Evolutionary conservation across 176 grass and related monocot genomes (phyloP).

Genomic region (Raddia guianensis): DNA sequence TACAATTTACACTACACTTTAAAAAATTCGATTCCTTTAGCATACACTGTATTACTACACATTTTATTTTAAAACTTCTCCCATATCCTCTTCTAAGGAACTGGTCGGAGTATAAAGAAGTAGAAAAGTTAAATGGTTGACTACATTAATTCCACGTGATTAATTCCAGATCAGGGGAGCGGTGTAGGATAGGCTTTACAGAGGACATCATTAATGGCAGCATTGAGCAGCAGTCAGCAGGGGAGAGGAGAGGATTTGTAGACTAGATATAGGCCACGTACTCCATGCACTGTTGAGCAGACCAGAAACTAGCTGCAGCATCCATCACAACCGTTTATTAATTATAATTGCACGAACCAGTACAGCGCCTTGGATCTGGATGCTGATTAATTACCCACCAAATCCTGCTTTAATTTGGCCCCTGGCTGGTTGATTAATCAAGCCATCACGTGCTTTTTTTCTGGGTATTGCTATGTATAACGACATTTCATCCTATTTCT

Average conservation of each 20-base stretch:
- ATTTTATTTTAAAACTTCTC: too few relatives aligned
- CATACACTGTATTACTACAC: too few relatives aligned
- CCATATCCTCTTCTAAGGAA: too few relatives aligned
- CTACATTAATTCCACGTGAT: constrained; percentile 23
- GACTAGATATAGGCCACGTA: constrained; percentile 26
- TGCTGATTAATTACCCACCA: constrained; percentile 44
- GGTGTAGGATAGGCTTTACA: constrained; percentile 29
- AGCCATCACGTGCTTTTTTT: neutral
- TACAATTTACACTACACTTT: too few relatives aligned
- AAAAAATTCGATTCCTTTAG: too few relatives aligned
- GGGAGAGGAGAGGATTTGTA: neutral
- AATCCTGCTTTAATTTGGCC: neutral
- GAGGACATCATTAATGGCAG: constrained; percentile 14
- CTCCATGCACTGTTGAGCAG: neutral
- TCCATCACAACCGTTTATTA: neutral
- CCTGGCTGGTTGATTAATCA: neutral
- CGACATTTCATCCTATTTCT: too few relatives aligned
- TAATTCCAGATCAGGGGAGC: constrained; percentile 9
- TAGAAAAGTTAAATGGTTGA: constrained; percentile 38
- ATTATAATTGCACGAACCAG: constrained; percentile 13
- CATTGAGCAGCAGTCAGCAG: constrained; percentile 20
- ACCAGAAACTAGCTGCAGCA: neutral
- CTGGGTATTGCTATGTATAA: neutral
- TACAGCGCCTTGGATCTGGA: constrained; percentile 19
- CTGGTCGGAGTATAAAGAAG: neutral